phyloP scores from a whole-genome alignment of 208 protist genomes.

The Strigomonas culicis region DNA sequence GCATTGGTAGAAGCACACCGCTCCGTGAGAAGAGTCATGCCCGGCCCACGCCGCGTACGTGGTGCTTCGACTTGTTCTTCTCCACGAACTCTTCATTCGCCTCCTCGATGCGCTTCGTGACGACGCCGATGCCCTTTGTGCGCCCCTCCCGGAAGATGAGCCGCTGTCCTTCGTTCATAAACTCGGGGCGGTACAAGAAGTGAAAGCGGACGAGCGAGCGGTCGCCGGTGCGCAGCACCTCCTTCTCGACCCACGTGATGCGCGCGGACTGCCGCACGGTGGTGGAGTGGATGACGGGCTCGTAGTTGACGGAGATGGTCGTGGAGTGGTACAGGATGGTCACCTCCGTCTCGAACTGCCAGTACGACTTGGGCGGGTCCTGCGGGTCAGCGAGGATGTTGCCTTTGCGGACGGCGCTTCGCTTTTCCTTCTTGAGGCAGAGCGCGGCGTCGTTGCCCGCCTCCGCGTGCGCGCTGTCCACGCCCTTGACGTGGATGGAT shows the following conservation, averaged over 20 bases:
- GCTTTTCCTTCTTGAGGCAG: conserved; percentile 95
- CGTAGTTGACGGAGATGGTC: conserved; percentile 96
- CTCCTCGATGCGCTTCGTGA: conserved; percentile 67
- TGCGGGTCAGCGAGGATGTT: conserved; percentile 85
- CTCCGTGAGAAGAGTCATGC: too few species aligned
- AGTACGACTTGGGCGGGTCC: conserved; percentile 64
- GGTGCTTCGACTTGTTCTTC: conserved; percentile 25
- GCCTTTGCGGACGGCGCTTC: conserved; percentile 92
- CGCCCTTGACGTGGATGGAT: conserved; percentile 93
- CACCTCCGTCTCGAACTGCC: conserved; percentile 97
- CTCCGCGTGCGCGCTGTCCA: conserved; percentile 72
- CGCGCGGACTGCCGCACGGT: conserved; percentile 89
- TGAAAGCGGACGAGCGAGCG: conserved; percentile 91
- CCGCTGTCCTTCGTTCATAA: conserved; percentile 83
- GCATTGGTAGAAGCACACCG: too few species aligned
- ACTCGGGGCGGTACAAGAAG: conserved; percentile 94
- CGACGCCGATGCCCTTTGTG: conserved; percentile 91
- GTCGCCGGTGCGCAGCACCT: conserved; percentile 94
- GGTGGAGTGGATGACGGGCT: conserved; percentile 95
- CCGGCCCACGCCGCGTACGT: neutral
- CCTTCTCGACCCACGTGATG: conserved; percentile 84
- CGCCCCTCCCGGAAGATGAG: conserved; percentile 95
- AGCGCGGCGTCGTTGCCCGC: conserved; percentile 92
- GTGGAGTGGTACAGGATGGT: conserved; percentile 97
- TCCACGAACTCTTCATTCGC: conserved; percentile 38